A percentile compares a stretch with the other conserved stretches of the same genome.
Conservation (phyloP, 2,329 filamentous ascomycete species). For the Phialemonium atrogriseum region DNA sequence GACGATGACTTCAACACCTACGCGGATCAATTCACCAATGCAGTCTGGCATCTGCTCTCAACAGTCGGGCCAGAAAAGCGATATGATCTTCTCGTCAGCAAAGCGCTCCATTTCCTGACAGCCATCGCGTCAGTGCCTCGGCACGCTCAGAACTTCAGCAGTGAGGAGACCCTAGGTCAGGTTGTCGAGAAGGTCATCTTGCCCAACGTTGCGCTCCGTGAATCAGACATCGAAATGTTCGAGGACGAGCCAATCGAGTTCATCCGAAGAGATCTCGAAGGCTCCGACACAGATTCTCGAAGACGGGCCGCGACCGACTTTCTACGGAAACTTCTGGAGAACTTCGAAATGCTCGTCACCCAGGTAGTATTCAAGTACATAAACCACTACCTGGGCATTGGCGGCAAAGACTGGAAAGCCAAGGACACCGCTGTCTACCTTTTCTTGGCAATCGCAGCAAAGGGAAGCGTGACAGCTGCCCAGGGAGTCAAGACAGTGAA, state of each 20-base stretch:
- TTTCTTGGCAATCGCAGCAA: conserved; percentile 88
- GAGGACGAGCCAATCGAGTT: conserved; percentile 99
- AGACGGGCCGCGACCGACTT: conserved; percentile 92
- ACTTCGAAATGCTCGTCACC: conserved; percentile 80
- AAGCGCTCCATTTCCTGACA: conserved; percentile 88
- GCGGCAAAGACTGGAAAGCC: conserved; percentile 82
- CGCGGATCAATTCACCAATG: conserved; percentile 76
- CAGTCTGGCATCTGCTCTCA: conserved; percentile 85
- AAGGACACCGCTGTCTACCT: conserved; percentile 98
- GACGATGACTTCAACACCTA: conserved; percentile 85
- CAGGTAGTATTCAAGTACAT: conserved; percentile 82
- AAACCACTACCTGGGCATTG: conserved; percentile 73
- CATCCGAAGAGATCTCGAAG: conserved; percentile 88
- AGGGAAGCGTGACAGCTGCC: conserved; percentile 76
- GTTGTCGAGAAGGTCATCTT: conserved; percentile 94
- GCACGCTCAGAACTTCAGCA: conserved; percentile 81
- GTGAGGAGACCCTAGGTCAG: conserved; percentile 67
- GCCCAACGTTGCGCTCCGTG: conserved; percentile 83
- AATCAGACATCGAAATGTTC: conserved; percentile 91
- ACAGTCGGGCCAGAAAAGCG: conserved; percentile 80
- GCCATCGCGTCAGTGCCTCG: conserved; percentile 71
- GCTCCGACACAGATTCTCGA: conserved; percentile 90
- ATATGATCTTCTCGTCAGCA: conserved; percentile 90
- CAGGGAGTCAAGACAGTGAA: conserved; percentile 92
- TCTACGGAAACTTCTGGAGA: conserved; percentile 77